These are phyloP conservation scores for Lasiosphaeris hirsuta DNA, from an alignment of 495 filamentous ascomycete genomes.

Conservation along the genomic window DNA sequence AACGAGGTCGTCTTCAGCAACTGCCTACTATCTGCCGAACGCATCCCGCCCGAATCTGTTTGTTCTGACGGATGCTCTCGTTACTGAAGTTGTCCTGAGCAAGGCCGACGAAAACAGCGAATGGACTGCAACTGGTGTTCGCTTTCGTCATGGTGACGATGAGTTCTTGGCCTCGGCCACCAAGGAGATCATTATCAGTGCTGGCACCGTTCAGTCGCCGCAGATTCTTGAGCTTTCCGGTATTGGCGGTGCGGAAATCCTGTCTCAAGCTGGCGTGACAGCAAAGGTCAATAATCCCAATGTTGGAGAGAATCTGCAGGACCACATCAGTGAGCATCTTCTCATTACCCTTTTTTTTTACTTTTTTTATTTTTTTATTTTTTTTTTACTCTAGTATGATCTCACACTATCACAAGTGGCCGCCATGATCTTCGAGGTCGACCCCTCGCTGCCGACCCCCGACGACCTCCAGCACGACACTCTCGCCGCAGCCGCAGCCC, in stretches of 20 bases:
- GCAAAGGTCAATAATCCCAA: slow-evolving; percentile 44
- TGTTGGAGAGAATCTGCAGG: slow-evolving; percentile 58
- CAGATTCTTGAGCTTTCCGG: slow-evolving; percentile 59
- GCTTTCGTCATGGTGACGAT: slow-evolving; percentile 35
- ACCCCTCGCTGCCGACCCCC: slow-evolving; percentile 34
- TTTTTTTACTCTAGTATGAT: too few relatives aligned
- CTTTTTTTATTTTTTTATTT: too few relatives aligned
- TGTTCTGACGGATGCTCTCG: slow-evolving; percentile 40
- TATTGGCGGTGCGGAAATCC: slow-evolving; percentile 40
- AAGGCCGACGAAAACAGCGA: slow-evolving; percentile 6
- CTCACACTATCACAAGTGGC: slow-evolving; percentile 43
- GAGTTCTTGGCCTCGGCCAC: slow-evolving; percentile 27
- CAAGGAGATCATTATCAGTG: slow-evolving; percentile 53
- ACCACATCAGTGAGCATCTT: slow-evolving; percentile 44
- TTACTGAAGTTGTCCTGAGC: slow-evolving; percentile 36
- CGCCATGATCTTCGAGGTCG: slow-evolving; percentile 45
- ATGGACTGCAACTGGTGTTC: slow-evolving; percentile 43
- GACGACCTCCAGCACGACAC: slow-evolving; percentile 36
- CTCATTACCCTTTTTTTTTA: slow-evolving; percentile 18
- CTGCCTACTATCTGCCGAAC: slow-evolving; percentile 37
- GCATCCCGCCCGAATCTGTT: slow-evolving; percentile 39
- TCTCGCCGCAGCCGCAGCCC: slow-evolving; percentile 9
- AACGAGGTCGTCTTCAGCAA: slow-evolving; percentile 47
- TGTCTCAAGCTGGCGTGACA: slow-evolving; percentile 34
- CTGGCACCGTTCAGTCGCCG: slow-evolving; percentile 50